Conservation (phyloP, 192 early-diverging fungal genomes). For the Entophlyctis luteolus region DNA sequence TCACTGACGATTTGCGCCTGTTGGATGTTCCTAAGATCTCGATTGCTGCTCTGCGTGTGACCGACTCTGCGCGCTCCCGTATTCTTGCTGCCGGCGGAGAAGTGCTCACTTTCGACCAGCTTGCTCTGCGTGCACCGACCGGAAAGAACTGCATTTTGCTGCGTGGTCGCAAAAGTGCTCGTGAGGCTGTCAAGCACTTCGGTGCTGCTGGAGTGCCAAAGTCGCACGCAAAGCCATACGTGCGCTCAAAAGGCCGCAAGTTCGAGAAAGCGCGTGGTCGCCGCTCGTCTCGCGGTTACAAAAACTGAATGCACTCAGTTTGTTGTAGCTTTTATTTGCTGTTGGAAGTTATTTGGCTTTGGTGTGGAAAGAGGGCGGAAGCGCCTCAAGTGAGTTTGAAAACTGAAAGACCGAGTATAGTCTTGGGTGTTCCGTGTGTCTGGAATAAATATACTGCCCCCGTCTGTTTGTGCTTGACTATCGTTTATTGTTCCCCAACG, state of each 20-base stretch:
- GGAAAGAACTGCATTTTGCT: slow-evolving; percentile 93
- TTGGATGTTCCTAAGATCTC: slow-evolving; percentile 92
- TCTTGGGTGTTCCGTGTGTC: too few relatives aligned
- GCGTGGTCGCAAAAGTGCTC: slow-evolving; percentile 89
- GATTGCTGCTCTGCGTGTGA: slow-evolving; percentile 91
- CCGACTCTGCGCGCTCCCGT: slow-evolving; percentile 92
- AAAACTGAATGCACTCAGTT: too few relatives aligned
- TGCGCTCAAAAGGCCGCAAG: slow-evolving; percentile 99
- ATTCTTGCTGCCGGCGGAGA: slow-evolving; percentile 99
- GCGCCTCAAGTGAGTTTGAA: too few relatives aligned
- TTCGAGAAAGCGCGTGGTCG: slow-evolving; percentile 99
- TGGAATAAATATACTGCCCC: too few relatives aligned
- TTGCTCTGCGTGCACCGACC: slow-evolving; percentile 95
- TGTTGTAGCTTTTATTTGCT: too few relatives aligned
- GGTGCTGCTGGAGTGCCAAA: slow-evolving; percentile 76
- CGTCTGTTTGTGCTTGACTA: too few relatives aligned
- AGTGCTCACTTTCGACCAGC: slow-evolving; percentile 96
- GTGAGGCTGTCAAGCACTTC: slow-evolving; percentile 99
- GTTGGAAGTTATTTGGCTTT: too few relatives aligned
- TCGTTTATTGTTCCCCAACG: too few relatives aligned
- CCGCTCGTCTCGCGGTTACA: slow-evolving; percentile 97
- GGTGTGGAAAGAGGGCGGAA: too few relatives aligned
- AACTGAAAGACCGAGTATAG: too few relatives aligned
- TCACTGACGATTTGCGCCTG: slow-evolving; percentile 94
- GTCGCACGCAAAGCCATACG: slow-evolving; percentile 69